Base-by-base conservation (phyloP, 2,329 filamentous ascomycete genomes). In the Talaromyces sp. region DNA sequence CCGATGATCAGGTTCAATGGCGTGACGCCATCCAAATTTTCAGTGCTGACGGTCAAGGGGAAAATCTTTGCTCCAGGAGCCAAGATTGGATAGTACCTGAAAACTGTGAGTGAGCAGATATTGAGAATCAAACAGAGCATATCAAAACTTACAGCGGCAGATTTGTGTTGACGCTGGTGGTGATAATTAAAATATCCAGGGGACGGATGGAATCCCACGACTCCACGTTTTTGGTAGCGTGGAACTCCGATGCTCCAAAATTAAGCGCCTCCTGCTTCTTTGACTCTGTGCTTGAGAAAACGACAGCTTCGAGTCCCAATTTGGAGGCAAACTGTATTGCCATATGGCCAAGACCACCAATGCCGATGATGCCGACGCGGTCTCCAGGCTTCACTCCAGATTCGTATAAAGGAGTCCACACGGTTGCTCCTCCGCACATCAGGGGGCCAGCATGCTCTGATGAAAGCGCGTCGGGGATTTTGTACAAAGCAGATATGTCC, bases 301-400 rank as follows among this genome's bases (percentile, higher is more conserved):
- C 85, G 13, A 85, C 80, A 3, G 87, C 81, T 54, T 91, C 87
- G 27, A 87, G 88, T 13, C 87, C 88, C 1, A 94, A 79, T 1
- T 90, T 90, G 70, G 84, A 87, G 0, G 90, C 88, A 75, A 86
- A 92, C 66, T 91, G 81, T 13, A 94, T 74, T 0, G 86, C 91
- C 68, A 93, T 87, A 73, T 94, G 90, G 5, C 90, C 0, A 73
- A 92, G 79, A 0, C 90, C 90, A 33, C 90, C 90, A 8, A 92
- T 79, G 3, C 90, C 89, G n/a, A 91, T 81, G 57, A 93, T 85
- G 0, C 85, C 90, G 0, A 93, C 88, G 9, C 79, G 82, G 74
- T 90, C 90, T 1, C 88, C 90, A 0, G 89, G 86, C 74, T 90
- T 90, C 1, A 88, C 90, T 0, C 89, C 86, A 24, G 41, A 43